Evolutionary conservation across 768 basidiomycete genomes (phyloP), one percentile per base, ranked within the genome.

Genomic region (Floccularia luteovirens): DNA sequence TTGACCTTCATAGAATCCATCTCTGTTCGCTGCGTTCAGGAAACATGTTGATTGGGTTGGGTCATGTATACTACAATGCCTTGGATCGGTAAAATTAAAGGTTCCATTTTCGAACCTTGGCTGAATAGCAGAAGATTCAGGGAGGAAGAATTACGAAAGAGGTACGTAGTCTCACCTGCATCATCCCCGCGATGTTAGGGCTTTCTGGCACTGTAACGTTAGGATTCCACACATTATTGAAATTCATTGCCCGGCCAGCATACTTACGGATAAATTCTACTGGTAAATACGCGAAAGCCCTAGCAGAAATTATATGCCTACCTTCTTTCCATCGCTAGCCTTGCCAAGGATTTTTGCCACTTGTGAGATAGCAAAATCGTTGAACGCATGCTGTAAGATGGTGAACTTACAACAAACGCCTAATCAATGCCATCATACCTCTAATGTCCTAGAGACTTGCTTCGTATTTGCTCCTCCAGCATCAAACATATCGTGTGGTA

Each of bases 31-130:
- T 8, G 73, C 67, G 45, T 78, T 70, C 43, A 82, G 53, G 59
- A 76, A 80, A 47, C 79, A 82, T 0, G 76, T 77, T 1, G 78
- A 66, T 17, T 66, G 58, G 2, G 56, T 55, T 0, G 78, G 79
- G 47, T 80, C 78, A 43, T 82, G 71, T 30, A 75, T 64, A 48
- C 77, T 79, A 50, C 79, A 82, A 50, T 80, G 78, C 25, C 79
- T 60, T 3, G 79, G 79, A 53, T 82, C 79, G 1, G 79, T 82
- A 43, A 69, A 77, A 50, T 73, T 75, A 57, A 73, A 82, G 0
- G 68, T 70, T 3, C 79, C 78, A 47, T 77, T 67, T 1, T 65
- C 63, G 39, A 72, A 74, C 13, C 71, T 66, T 5, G 71, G 76
- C 77, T 81, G 41, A 16, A 19, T n/a, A 24, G 14, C 7, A n/a